Evolutionary conservation across 1,139 yeast genomes (phyloP), one percentile per base, ranked within the genome.

Genomic region (Diutina catenulata): DNA sequence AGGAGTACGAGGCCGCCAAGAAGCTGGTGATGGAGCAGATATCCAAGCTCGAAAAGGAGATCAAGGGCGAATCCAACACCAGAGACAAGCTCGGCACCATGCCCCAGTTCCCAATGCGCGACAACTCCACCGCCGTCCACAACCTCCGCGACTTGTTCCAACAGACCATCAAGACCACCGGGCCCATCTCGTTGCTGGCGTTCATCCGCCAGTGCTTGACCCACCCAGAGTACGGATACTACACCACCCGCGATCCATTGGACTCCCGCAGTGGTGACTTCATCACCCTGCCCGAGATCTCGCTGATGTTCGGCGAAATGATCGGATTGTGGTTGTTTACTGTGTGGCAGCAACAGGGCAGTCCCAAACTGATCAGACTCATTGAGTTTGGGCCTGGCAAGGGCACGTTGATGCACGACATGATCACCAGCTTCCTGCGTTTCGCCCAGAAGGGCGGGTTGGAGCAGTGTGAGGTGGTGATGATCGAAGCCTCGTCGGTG

Each of bases 301-400:
- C 93, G 3, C 86, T 84, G 36, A 80, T 83, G 59, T 84, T 84
- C 62, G 95, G 95, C 9, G 95, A 84, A 52, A 73, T 83, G 64
- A 68, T 83, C 40, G 94, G 94, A 0, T 61, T 84, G 8, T 84
- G 94, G 87, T 61, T 69, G 41, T 74, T 62, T 43, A 62, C 70
- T 15, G 67, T 72, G 20, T 82, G 88, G 84, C 49, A 70, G 38
- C 57, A 62, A 3, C 88, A 80, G 48, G 63, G 66, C 2, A 57
- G 55, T 31, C 83, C 87, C 0, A 25, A 45, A 2, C 45, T 51
- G 7, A 58, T 79, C 24, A 62, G 80, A 40, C 49, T 84, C n/a
- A 64, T 83, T n/a, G 95, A 84, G 53, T 75, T 83, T 53, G 95
- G 95, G 0, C 95, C 95, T 0, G 95, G 95, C 4, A 68, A 70